Evolutionary conservation across 208 protist genomes (phyloP), one percentile per base, ranked within the genome.

Genomic region (Trypanosoma melophagium): DNA sequence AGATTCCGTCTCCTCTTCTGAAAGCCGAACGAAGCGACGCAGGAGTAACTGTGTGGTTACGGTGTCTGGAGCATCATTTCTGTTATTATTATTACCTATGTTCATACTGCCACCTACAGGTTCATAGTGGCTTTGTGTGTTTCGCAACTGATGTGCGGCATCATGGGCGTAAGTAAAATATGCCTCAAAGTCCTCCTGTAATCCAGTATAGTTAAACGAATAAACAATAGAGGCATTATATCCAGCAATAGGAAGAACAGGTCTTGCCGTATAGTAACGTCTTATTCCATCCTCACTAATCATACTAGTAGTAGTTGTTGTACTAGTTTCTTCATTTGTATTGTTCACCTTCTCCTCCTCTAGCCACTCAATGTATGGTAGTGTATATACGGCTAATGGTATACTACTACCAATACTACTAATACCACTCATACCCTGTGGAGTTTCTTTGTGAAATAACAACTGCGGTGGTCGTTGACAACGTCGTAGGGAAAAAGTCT

Each of bases 401-500:
- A 76, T 68, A 24, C 71, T 56, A 42, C n/a, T n/a, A n/a, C n/a
- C n/a, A n/a, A n/a, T n/a, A n/a, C n/a, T 68, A 24, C 71, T 56
- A 42, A 76, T 68, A 24, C 71, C 53, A 42, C 66, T 19, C 16
- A 51, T 47, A 44, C 44, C 62, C 60, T 87, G 81, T 25, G 50
- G 50, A 19, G 42, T 69, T 25, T 77, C 69, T 22, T 72, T 41
- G 74, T 92, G 80, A 68, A 94, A 93, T 19, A 86, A 44, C 44
- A 96, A 28, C 22, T 68, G 68, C 0, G 87, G 87, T 53, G 90
- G 87, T 3, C 68, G 72, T 59, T 88, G 80, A 64, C 87, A 96
- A 58, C 90, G 87, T 4, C 84, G 90, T 38, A 96, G 71, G 8
- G 86, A 92, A 74, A 84, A 93, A 1, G 83, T 92, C 65, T 90